Evolutionary conservation across 768 basidiomycete species (phyloP), one percentile per base, ranked within the genome.

Genomic region (Tremella fuciformis): DNA sequence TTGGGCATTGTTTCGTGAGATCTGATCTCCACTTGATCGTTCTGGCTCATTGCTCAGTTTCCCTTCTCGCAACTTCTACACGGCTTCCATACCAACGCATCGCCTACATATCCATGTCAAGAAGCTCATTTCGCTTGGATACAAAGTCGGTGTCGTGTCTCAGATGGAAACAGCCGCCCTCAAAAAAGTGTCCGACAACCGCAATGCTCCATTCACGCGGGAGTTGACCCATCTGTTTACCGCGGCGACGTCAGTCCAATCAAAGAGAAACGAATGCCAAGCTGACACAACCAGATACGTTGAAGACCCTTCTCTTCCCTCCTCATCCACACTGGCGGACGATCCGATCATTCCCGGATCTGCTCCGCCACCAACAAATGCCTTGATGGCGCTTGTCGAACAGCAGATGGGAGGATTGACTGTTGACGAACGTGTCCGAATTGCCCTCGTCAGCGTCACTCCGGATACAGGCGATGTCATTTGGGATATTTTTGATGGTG

Each of bases 381-480:
- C 89, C 6, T 80, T 96, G 46, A 84, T 92, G 69, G 83, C 90
- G 50, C 67, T 97, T 18, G 85, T 88, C 47, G 87, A 91, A 62
- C 66, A 77, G 39, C 71, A 71, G n/a, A 60, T 64, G 25, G 80
- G 80, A 1, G 80, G 80, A 18, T 77, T 77, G 68, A 77, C 79
- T 3, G 62, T 73, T 1, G 81, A 82, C 55, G 82, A 83, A 53
- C 76, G 78, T 22, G 81, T 82, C 1, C 58, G 55, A 29, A 81
- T 97, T 40, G 86, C 86, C 8, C 80, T 97, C 76, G 81, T 97
- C 34, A 83, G 84, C 15, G 85, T 96, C 15, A 84, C 85, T 57
- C 89, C 92, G 0, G 85, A 85, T 48, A 96, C 91, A 0, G 94
- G 94, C 1, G 93, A 96, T 64, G 87, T 99, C 2, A 79, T 91